A percentile compares a stretch with the other conserved stretches of the same genome.
Evolutionary conservation across 1,284 basidiomycete species (phyloP).

Genomic region (Fomes fomentarius): DNA sequence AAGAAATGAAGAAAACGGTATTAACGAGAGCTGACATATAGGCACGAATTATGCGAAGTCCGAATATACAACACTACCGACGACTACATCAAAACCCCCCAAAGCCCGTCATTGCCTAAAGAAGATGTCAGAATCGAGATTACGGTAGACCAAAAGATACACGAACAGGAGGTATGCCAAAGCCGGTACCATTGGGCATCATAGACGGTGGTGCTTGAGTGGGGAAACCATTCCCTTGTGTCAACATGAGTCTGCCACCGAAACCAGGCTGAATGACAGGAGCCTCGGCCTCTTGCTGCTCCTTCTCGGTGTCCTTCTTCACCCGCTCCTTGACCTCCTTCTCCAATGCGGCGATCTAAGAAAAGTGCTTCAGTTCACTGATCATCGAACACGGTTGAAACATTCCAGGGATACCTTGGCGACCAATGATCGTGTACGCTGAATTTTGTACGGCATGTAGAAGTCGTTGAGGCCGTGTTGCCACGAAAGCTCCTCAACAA

Average conservation of each 20-base stretch:
- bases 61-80: conserved; percentile 27
- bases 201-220: conserved; percentile 47
- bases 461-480: conserved; percentile 94
- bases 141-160: background rate
- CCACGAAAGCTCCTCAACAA: conserved; percentile 96
- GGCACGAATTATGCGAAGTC: conserved; percentile 26
- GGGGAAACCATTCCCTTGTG: conserved; percentile 63
- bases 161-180: conserved; percentile 50
- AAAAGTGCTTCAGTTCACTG: background rate
- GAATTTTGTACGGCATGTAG: conserved; percentile 94
- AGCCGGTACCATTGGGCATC: conserved; percentile 29
- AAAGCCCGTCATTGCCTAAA: conserved; percentile 41
- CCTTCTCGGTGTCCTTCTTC: conserved; percentile 85
- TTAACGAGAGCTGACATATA: conserved; percentile 25
- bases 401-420: conserved; percentile 54
- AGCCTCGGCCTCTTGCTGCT: conserved; percentile 80
- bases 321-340: conserved; percentile 83
- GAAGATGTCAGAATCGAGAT: background rate
- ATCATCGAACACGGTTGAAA: background rate
- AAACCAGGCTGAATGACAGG: conserved; percentile 83
- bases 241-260: conserved; percentile 65
- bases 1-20: conserved; percentile 12
- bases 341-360: conserved; percentile 72
- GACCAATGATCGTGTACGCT: conserved; percentile 76
- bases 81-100: conserved; percentile 34